phyloP scores from a whole-genome alignment of 148 eudicot species.

The Vaccinium macrocarpon region DNA sequence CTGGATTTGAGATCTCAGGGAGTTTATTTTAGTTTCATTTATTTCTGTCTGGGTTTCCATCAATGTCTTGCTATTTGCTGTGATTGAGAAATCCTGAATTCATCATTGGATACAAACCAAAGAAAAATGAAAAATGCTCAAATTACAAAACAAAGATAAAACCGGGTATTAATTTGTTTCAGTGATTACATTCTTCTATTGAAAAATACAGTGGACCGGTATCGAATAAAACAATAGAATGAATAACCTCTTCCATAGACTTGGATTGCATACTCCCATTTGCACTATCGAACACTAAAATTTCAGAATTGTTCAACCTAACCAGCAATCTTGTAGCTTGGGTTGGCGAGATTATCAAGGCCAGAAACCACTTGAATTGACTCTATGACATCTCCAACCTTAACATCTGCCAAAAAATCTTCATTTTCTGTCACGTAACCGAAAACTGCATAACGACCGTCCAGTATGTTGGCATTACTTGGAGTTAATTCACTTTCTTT shows the following conservation, averaged over 20 bases:
- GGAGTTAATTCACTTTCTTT: conserved; percentile 98
- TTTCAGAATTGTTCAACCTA: conserved; percentile 25
- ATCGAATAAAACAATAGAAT: conserved; percentile 8
- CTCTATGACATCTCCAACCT: conserved; percentile 95
- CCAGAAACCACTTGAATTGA: conserved; percentile 86
- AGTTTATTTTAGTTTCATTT: too few species aligned
- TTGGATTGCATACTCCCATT: neutral
- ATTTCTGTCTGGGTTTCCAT: too few species aligned
- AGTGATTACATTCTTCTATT: conserved; percentile 2
- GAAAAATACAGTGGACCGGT: neutral
- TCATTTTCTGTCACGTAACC: conserved; percentile 90
- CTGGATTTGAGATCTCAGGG: too few species aligned
- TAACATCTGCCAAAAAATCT: conserved; percentile 82
- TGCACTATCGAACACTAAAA: neutral
- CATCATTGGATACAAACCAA: neutral
- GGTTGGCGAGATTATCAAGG: conserved; percentile 83
- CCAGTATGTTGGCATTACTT: conserved; percentile 93
- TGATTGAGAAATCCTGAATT: too few species aligned
- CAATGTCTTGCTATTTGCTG: too few species aligned
- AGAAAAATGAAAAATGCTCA: neutral
- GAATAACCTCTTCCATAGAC: conserved; percentile 10
- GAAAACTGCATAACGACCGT: conserved; percentile 90
- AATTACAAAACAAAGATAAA: neutral
- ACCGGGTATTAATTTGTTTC: neutral
- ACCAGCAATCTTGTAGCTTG: conserved; percentile 91